Conservation (phyloP, 139 green algal species). For the Mesotaenium endlicherianum region DNA sequence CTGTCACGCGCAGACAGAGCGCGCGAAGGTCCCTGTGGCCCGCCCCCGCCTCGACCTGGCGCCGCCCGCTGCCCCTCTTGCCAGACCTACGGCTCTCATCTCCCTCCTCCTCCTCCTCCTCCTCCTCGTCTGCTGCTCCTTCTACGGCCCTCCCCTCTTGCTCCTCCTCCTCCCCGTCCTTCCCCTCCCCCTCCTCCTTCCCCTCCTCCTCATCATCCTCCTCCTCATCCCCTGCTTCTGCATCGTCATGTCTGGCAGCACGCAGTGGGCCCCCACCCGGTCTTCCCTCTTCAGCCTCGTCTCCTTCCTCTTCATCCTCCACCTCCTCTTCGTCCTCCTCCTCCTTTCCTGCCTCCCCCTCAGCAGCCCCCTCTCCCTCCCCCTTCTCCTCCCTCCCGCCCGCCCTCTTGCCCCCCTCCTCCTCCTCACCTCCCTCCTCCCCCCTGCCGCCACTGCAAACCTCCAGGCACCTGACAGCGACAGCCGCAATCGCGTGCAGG, state of each 20-base stretch:
- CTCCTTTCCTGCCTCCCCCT: no score
- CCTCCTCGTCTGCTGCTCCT: neutral
- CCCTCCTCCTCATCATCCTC: neutral
- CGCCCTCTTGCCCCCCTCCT: neutral
- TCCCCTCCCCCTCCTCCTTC: no score
- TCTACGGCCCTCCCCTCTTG: constrained; percentile 1
- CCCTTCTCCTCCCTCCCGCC: neutral
- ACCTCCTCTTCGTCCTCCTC: neutral
- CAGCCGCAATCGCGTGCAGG: constrained; percentile 7
- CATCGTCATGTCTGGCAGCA: neutral
- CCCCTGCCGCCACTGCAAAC: neutral
- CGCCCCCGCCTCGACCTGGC: no score
- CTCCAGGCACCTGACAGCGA: neutral
- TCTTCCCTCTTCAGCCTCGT: neutral
- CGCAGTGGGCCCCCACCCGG: no score
- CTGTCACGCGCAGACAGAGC: neutral
- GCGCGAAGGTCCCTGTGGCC: constrained; percentile 14
- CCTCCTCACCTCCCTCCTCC: neutral
- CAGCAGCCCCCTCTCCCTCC: neutral
- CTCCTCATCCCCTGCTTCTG: neutral
- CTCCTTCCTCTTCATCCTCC: neutral
- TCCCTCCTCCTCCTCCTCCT: neutral
- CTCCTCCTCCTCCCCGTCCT: neutral
- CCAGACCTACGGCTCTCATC: no score
- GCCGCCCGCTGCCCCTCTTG: no score